These are phyloP conservation scores for Brassica nigra DNA, from an alignment of 345 rosid genomes.

Conservation along the genomic window DNA sequence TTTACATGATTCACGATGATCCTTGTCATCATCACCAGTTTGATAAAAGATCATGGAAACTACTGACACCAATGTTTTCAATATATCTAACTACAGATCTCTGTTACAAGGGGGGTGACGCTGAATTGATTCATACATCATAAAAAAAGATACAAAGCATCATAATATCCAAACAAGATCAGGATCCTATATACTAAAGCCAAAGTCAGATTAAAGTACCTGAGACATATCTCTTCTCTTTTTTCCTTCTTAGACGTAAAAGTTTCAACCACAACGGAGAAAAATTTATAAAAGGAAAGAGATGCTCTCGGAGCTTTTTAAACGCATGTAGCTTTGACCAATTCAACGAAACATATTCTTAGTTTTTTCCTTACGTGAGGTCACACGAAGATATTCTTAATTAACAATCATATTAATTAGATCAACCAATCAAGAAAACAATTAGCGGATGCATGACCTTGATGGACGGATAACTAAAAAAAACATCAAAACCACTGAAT, in stretches of 20 bases:
- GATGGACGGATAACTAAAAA: neutral
- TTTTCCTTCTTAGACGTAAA: neutral
- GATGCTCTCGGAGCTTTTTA: neutral
- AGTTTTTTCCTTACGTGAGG: neutral
- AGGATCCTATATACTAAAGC: neutral
- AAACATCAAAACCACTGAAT: neutral
- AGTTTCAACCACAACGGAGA: neutral
- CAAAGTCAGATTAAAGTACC: conserved; percentile 5
- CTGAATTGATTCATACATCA: neutral
- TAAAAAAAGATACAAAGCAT: neutral
- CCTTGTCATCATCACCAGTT: neutral
- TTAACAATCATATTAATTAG: neutral
- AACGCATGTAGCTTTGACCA: conserved; percentile 11
- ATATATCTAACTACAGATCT: conserved; percentile 12
- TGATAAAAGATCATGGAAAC: neutral
- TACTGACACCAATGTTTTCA: neutral
- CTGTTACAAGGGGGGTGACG: neutral
- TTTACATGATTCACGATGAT: conserved; percentile 1
- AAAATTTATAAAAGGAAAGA: neutral
- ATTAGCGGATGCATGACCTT: neutral
- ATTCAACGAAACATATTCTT: neutral
- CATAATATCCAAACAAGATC: neutral
- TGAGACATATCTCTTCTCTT: conserved; percentile 31
- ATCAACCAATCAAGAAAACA: neutral
- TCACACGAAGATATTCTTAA: neutral